These are phyloP conservation scores for Juncus inflexus DNA, from an alignment of 176 grass and related monocot genomes.

Conservation along the genomic window DNA sequence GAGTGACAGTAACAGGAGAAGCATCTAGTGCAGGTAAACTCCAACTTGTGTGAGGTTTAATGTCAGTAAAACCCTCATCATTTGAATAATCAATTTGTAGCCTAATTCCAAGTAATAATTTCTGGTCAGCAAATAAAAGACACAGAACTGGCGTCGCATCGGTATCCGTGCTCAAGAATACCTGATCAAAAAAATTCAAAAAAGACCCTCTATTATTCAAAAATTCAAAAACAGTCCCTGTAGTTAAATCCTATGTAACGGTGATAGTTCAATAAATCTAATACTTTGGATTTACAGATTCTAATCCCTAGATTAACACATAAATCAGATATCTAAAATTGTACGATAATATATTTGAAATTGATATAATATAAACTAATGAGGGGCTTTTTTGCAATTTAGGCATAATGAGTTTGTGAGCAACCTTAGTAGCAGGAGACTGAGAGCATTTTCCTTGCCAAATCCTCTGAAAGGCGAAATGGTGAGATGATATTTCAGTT, in stretches of 20 bases:
- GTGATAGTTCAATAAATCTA: too few species aligned
- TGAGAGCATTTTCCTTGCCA: constrained; percentile 78
- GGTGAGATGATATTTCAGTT: constrained; percentile 41
- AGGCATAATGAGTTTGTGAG: neutral
- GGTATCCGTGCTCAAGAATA: constrained; percentile 89
- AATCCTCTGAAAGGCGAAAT: constrained; percentile 69
- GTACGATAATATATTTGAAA: too few species aligned
- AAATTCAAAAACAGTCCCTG: too few species aligned
- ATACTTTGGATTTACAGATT: too few species aligned
- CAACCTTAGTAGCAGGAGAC: constrained; percentile 83
- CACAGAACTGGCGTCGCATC: constrained; percentile 77
- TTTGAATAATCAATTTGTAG: constrained; percentile 56
- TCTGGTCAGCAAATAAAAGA: constrained; percentile 77
- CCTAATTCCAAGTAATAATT: constrained; percentile 69
- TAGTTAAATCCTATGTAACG: too few species aligned
- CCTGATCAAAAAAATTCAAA: constrained; percentile 40
- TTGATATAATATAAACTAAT: too few species aligned
- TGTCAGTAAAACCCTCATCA: constrained; percentile 52
- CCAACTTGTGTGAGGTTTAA: constrained; percentile 77
- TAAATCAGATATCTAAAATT: too few species aligned
- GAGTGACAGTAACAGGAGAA: constrained; percentile 67
- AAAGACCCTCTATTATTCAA: too few species aligned
- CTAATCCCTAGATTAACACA: too few species aligned
- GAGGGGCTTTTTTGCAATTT: too few species aligned
- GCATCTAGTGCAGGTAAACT: constrained; percentile 83